A percentile compares a stretch with the other conserved stretches of the same genome.
Evolutionary conservation across 176 grass and related monocot species (phyloP).

Genomic region (Alopecurus myosuroides): DNA sequence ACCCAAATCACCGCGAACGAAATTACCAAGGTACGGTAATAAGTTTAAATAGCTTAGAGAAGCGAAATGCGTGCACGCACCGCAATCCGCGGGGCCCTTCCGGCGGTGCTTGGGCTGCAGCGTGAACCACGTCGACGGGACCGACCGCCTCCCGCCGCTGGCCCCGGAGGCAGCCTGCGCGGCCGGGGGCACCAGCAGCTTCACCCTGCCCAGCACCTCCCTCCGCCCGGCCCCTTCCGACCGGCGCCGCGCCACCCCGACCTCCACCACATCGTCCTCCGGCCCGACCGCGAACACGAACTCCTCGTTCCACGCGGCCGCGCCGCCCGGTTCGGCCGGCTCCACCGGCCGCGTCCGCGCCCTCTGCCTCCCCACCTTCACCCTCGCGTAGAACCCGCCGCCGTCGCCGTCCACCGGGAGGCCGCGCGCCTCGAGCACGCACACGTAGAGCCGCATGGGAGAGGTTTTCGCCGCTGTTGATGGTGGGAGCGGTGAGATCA

Average conservation of each 20-base stretch:
- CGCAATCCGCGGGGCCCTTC: slow-evolving; percentile 37
- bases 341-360: slow-evolving; percentile 44
- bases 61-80: slow-evolving; percentile 36
- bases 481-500: not conserved
- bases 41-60: not conserved
- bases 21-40: not conserved
- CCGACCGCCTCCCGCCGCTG: slow-evolving; percentile 25
- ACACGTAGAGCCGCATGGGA: slow-evolving; percentile 60
- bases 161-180: not conserved
- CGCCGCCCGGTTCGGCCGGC: not conserved
- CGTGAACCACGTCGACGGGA: slow-evolving; percentile 68
- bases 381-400: slow-evolving; percentile 45
- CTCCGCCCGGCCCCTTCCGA: not conserved
- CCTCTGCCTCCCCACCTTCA: slow-evolving; percentile 59
- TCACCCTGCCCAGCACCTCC: slow-evolving; percentile 59
- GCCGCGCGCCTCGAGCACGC: slow-evolving; percentile 56
- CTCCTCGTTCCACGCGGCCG: slow-evolving; percentile 75
- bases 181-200: slow-evolving; percentile 26
- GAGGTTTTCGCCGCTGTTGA: too few relatives aligned
- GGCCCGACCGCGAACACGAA: slow-evolving; percentile 47
- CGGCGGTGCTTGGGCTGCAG: slow-evolving; percentile 48
- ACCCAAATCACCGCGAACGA: not conserved
- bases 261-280: slow-evolving; percentile 22
- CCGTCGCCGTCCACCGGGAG: not conserved
- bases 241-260: slow-evolving; percentile 43